Evolutionary conservation across 2,329 filamentous ascomycete genomes (phyloP).

Genomic region (Magnaporthiopsis poae): DNA sequence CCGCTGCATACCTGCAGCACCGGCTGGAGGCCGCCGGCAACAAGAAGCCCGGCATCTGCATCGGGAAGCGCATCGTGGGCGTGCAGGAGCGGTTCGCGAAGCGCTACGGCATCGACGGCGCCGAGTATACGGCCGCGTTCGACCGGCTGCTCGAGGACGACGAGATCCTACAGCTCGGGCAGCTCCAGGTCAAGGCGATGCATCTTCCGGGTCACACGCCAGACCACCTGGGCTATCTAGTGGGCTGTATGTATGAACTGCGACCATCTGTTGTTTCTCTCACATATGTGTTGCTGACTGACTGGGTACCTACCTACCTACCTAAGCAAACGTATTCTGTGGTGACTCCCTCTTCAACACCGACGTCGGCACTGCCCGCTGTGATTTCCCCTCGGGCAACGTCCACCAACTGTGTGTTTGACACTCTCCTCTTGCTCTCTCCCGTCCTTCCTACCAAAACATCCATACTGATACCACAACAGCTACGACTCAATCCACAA

Average conservation of each 20-base stretch:
- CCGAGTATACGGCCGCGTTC: constrained; percentile 39
- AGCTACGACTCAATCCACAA: constrained; percentile 30
- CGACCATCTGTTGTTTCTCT: neutral
- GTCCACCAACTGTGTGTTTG: neutral
- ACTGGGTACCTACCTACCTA: too few relatives aligned
- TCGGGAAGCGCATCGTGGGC: constrained; percentile 41
- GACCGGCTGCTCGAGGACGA: constrained; percentile 44
- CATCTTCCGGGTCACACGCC: constrained; percentile 53
- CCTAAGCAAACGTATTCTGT: constrained; percentile 35
- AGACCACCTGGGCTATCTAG: constrained; percentile 49
- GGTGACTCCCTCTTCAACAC: constrained; percentile 44
- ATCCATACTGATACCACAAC: constrained; percentile 27
- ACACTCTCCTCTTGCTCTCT: neutral
- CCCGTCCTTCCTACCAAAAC: neutral
- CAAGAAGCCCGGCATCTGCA: constrained; percentile 36
- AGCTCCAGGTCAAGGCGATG: constrained; percentile 33
- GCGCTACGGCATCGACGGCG: constrained; percentile 33
- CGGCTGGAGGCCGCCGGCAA: constrained; percentile 27
- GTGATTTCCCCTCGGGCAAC: constrained; percentile 39
- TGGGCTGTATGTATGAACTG: constrained; percentile 30
- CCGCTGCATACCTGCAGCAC: constrained; percentile 46
- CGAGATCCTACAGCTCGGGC: constrained; percentile 41
- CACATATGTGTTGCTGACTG: neutral
- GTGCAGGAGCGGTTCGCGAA: constrained; percentile 42
- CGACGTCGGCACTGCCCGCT: constrained; percentile 42